phyloP scores from a whole-genome alignment of 306 rosid genomes.

The Pyrus betulifolia region DNA sequence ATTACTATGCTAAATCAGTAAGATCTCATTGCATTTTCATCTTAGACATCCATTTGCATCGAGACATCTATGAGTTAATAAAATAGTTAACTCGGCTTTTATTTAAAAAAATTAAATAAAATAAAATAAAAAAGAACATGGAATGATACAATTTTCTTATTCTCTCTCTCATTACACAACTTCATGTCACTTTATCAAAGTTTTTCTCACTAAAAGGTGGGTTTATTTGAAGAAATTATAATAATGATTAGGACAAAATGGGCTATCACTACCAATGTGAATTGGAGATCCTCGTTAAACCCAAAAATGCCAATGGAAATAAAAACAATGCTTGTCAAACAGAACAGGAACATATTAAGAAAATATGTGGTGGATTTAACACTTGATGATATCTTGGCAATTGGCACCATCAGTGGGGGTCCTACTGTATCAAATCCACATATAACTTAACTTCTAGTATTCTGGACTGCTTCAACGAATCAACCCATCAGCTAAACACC shows the following conservation, averaged over 20 bases:
- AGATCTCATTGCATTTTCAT: too few species aligned
- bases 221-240: not conserved
- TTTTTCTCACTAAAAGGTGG: not conserved
- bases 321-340: not conserved
- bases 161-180: not conserved
- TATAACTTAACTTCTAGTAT: constrained; percentile 25
- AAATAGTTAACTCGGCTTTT: too few species aligned
- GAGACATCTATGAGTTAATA: too few species aligned
- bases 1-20: too few species aligned
- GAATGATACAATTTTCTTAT: not conserved
- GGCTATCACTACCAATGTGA: not conserved
- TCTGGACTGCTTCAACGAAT: constrained; percentile 41
- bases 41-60: too few species aligned
- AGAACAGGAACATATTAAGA: not conserved
- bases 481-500: constrained; percentile 28
- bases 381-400: constrained; percentile 16
- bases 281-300: not conserved
- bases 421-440: constrained; percentile 22
- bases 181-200: not conserved
- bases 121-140: too few species aligned
- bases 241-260: not conserved
- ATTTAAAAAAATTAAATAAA: too few species aligned
- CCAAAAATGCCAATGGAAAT: not conserved
- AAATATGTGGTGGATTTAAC: constrained; percentile 4
- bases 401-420: constrained; percentile 19